A percentile compares a stretch with the other conserved stretches of the same genome.
Evolutionary conservation across 768 basidiomycete genomes (phyloP).

Genomic region (Mycena rebaudengoi): DNA sequence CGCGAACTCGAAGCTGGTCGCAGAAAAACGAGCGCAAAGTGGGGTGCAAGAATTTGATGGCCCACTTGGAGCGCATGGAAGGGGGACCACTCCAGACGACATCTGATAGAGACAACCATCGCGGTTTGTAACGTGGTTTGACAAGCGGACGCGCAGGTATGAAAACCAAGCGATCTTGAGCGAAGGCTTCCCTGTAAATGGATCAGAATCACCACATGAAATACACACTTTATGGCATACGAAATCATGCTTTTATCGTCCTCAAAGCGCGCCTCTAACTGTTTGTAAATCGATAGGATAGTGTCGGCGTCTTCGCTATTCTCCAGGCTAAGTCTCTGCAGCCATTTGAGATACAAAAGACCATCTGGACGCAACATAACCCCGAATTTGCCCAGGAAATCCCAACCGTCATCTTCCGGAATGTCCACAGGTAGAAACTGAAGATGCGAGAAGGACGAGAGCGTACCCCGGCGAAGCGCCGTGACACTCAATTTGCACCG

Average conservation of each 20-base stretch:
- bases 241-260: no score
- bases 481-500: neutral
- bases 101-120: neutral
- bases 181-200: neutral
- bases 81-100: constrained; percentile 17
- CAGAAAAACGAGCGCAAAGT: neutral
- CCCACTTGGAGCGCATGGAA: constrained; percentile 7
- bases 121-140: no score
- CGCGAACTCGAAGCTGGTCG: neutral
- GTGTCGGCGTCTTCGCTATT: neutral
- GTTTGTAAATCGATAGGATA: neutral
- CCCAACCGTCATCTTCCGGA: constrained; percentile 1
- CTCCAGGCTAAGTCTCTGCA: neutral
- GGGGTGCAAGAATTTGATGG: neutral
- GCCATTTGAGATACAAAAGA: constrained; percentile 10
- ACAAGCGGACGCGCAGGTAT: neutral
- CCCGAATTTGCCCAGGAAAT: constrained; percentile 10
- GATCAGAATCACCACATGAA: no score
- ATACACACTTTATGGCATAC: neutral
- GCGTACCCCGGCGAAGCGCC: neutral
- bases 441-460: constrained; percentile 1
- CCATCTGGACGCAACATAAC: constrained; percentile 3
- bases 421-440: neutral
- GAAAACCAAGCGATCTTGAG: neutral
- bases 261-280: constrained; percentile 11